Conservation (phyloP, 2,329 filamentous ascomycete species). For the Zymoseptoria brevis region DNA sequence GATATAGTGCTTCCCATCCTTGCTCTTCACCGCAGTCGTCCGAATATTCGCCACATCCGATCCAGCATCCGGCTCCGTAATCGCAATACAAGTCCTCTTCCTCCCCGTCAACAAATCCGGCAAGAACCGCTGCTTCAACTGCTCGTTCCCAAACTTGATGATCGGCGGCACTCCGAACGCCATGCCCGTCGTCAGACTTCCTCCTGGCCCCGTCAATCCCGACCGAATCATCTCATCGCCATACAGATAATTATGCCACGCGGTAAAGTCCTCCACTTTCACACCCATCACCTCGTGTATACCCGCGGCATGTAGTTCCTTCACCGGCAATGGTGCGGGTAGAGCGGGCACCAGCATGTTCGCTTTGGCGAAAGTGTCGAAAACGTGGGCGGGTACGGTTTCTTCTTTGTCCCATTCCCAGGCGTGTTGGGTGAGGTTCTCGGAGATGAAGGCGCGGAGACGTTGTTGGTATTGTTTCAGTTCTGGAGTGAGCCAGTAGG, state of each 20-base stretch:
- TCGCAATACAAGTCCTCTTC: constrained; percentile 66
- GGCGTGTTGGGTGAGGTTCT: constrained; percentile 54
- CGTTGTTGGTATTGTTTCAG: constrained; percentile 61
- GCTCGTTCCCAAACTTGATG: constrained; percentile 56
- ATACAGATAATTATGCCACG: constrained; percentile 63
- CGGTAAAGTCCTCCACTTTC: constrained; percentile 67
- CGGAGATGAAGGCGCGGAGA: constrained; percentile 57
- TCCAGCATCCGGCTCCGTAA: constrained; percentile 68
- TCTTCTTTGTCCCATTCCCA: constrained; percentile 64
- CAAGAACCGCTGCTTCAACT: constrained; percentile 58
- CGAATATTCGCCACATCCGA: constrained; percentile 66
- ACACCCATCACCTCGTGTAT: constrained; percentile 60
- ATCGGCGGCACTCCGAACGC: constrained; percentile 66
- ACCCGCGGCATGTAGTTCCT: constrained; percentile 58
- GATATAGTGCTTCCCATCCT: constrained; percentile 59
- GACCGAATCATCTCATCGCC: constrained; percentile 61
- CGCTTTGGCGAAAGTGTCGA: constrained; percentile 53
- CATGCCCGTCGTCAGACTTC: constrained; percentile 62
- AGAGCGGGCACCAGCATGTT: constrained; percentile 66
- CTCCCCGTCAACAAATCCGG: constrained; percentile 59
- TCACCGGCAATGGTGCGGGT: constrained; percentile 59
- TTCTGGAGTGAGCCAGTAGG: constrained; percentile 60
- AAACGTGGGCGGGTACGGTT: constrained; percentile 56
- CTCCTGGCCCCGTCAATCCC: constrained; percentile 56
- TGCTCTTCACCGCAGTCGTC: constrained; percentile 56